Evolutionary conservation across 331 rosid species (phyloP), one percentile per base, ranked within the genome.

Genomic region (Rhamnella rubrinervis): DNA sequence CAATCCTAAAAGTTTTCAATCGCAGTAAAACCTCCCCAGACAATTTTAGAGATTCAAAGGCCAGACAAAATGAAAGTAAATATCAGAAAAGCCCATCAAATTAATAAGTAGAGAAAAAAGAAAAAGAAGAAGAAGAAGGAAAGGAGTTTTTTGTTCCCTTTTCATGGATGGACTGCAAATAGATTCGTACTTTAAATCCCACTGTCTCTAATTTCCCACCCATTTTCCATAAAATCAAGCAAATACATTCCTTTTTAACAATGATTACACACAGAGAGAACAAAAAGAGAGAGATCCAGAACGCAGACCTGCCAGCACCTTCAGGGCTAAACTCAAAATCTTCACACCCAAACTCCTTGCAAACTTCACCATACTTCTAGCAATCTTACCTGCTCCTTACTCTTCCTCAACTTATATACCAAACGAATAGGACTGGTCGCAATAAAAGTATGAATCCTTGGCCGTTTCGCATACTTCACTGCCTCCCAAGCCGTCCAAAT

Each of bases 261-360:
- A 20, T 8, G 17, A 53, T 11, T 1, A n/a, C 26, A 16, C 20
- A 23, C 18, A 59, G 28, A 59, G 26, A 26, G n/a, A 23, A 5
- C 12, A 39, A 9, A 41, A 10, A 20, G n/a, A 13, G 44, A 20
- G 6, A 7, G 31, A 21, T 41, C 47, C 72, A 50, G 58, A 39
- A 70, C 26, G n/a, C 68, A 5, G 25, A 88, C 97, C 97, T 89
- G 16, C 99, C 96, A 35, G 99, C 99, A 75, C 91, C 99, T 85
- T 95, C 99, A 1, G 99, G 96, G 74, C 97, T 91, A 78, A 95
- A 95, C 78, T 95, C 96, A 1, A 95, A 90, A 61, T 95, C 99
- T 0, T 89, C 65, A 23, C 97, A 95, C 8, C 97, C 99, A 71
- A 95, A 85, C 68, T 86, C 79, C 96, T 81, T 0, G 97, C 97